Base-by-base conservation (phyloP, 306 rosid genomes). In the Gillenia trifoliata region DNA sequence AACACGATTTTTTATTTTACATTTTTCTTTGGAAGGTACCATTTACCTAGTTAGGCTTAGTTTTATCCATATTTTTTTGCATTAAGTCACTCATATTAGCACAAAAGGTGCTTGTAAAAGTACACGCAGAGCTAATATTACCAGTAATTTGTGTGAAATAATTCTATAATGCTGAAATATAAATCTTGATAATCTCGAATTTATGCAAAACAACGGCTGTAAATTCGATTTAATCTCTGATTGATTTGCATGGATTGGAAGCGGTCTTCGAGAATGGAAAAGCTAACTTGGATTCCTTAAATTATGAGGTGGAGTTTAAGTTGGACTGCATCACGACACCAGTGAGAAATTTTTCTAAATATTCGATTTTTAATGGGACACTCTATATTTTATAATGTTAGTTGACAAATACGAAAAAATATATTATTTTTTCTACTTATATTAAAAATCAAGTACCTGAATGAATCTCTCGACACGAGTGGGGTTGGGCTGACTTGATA, bases 1-100 rank as follows among this genome's bases (percentile, higher is more conserved):
- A 25, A 4, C 4, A 1, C 4, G 1, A 11, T 34, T 8, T 25
- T 2, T 0, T 1, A 5, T 8, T 2, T 61, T 15, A n/a, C n/a
- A n/a, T 15, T 2, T 30, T 61, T 61, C 25, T 57, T 57, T 25
- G 19, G 16, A 3, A 57, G 0, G 3, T 15, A 1, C 25, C 25
- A 8, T 57, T 57, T 57, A 12, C 50, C 1, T 4, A 16, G 6
- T 43, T 43, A 13, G 50, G 16, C 47, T 52, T 52, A 11, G 4
- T 17, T n/a, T 31, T 3, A 52, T 11, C n/a, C 4, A 22, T 28
- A 15, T 15, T 59, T 25, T 10, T 59, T 5, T 6, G 22, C 57
- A 52, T n/a, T n/a, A n/a, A n/a, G n/a, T n/a, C 2, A 5, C 0
- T 34, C 2, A 34, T 2, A 34, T 34, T 34, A 6, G 38, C 40